Base-by-base conservation (phyloP, 2,329 filamentous ascomycete genomes). In the Coniochaeta sp. region DNA sequence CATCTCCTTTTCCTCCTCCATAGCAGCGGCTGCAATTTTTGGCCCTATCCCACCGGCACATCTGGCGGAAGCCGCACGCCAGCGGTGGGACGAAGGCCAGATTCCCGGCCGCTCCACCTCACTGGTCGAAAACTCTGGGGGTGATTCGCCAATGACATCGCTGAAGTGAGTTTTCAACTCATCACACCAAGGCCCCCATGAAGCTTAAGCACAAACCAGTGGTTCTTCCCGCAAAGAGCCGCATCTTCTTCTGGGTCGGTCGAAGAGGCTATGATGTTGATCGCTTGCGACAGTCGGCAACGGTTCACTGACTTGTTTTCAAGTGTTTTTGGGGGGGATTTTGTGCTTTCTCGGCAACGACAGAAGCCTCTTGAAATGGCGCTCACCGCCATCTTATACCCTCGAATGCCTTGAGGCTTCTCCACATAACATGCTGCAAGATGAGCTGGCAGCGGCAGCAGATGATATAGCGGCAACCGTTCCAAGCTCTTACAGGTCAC, bases 391-490 rank as follows among this genome's bases (percentile, higher is more conserved):
- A 36, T 56, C 54, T 56, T 67, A 68, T 66, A 66, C 24, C 59
- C 61, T 61, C 62, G 63, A 60, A 60, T 50, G 55, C 61, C 54
- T 63, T 62, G 58, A 62, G 60, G 43, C 58, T 63, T 64, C 70
- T 71, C 70, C 70, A 71, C 71, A 65, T 67, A 61, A 61, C 64
- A 8, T 67, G 60, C 70, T 73, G 71, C 71, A 73, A 64, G 71
- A 72, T 73, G 71, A 68, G 70, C 64, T 73, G 71, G 70, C 71
- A 71, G 62, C 47, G 47, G 66, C 64, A 67, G 61, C 61, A 60
- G 60, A 61, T 59, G 63, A 59, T 61, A 62, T 60, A 65, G 64
- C 64, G 62, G 65, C 64, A 63, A 62, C 59, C 62, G 63, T 65
- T 60, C 62, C 66, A 65, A 59, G 62, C 58, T 62, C 62, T 58